phyloP scores from a whole-genome alignment of 2,329 filamentous ascomycete species.

The Nigrograna mackinnonii region DNA sequence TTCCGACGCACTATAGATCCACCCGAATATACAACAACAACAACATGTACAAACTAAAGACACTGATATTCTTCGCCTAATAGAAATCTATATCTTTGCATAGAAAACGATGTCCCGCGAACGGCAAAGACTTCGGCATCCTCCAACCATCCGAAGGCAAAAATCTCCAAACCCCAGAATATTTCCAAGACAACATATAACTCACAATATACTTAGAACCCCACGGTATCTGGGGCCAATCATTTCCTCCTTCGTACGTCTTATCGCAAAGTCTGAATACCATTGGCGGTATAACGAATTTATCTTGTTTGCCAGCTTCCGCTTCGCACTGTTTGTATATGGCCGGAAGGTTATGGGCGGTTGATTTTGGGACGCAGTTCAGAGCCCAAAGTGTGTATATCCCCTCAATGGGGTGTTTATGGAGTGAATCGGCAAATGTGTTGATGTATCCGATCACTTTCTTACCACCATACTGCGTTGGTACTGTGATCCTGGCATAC shows the following conservation, averaged over 20 bases:
- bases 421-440: no score
- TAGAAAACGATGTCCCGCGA: no score
- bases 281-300: constrained; percentile 11
- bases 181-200: constrained; percentile 8
- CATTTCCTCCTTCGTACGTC: constrained; percentile 9
- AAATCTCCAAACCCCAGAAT: constrained; percentile 11
- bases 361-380: constrained; percentile 3
- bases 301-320: constrained; percentile 8
- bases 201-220: constrained; percentile 7
- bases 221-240: constrained; percentile 9
- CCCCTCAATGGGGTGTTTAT: constrained; percentile 11
- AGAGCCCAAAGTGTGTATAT: constrained; percentile 14
- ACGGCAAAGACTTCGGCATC: constrained; percentile 4
- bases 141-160: constrained; percentile 9
- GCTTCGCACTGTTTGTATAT: constrained; percentile 6
- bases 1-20: no score
- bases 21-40: no score
- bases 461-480: no score
- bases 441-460: no score
- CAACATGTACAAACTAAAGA: no score
- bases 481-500: no score
- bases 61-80: no score
- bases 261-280: constrained; percentile 9
- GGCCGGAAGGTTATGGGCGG: background rate
- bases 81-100: no score